A percentile compares a stretch with the other conserved stretches of the same genome.
These are phyloP conservation scores for Starmerella bombicola DNA, from an alignment of 805 yeast genomes.

Conservation along the genomic window DNA sequence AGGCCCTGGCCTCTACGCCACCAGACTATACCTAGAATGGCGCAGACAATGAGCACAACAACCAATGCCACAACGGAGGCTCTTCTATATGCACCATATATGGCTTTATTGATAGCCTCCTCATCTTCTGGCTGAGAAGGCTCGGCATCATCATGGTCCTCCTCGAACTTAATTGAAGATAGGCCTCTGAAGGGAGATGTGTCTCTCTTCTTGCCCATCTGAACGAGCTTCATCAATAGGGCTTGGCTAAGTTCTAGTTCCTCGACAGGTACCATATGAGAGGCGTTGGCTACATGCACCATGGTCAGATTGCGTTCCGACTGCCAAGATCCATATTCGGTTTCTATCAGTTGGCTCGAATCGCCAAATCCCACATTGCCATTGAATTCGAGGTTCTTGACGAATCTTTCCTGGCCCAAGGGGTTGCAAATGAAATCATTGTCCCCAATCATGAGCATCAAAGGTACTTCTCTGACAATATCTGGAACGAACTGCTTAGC, in stretches of 20 bases:
- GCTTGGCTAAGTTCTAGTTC: slow-evolving; percentile 13
- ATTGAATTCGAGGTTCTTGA: slow-evolving; percentile 52
- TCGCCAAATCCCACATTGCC: slow-evolving; percentile 30
- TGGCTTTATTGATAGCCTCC: slow-evolving; percentile 24
- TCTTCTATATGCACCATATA: slow-evolving; percentile 28
- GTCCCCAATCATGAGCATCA: slow-evolving; percentile 75
- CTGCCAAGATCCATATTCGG: slow-evolving; percentile 6
- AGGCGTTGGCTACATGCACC: slow-evolving; percentile 57
- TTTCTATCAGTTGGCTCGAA: slow-evolving; percentile 4
- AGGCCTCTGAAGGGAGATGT: neutral
- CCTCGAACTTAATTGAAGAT: neutral
- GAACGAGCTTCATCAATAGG: slow-evolving; percentile 26
- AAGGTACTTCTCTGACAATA: slow-evolving; percentile 43
- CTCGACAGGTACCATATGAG: slow-evolving; percentile 93
- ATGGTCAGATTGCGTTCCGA: slow-evolving; percentile 62
- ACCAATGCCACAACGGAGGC: slow-evolving; percentile 32
- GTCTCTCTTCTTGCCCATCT: neutral
- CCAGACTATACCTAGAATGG: slow-evolving; percentile 17
- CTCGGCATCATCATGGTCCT: neutral
- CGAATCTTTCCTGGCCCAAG: slow-evolving; percentile 56
- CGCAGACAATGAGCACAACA: slow-evolving; percentile 25
- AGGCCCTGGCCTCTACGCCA: slow-evolving; percentile 19
- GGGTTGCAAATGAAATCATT: slow-evolving; percentile 81
- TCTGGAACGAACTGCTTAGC: slow-evolving; percentile 55
- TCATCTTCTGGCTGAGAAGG: neutral